phyloP scores from a whole-genome alignment of 2,329 filamentous ascomycete species.

The Thielaviopsis populi region DNA sequence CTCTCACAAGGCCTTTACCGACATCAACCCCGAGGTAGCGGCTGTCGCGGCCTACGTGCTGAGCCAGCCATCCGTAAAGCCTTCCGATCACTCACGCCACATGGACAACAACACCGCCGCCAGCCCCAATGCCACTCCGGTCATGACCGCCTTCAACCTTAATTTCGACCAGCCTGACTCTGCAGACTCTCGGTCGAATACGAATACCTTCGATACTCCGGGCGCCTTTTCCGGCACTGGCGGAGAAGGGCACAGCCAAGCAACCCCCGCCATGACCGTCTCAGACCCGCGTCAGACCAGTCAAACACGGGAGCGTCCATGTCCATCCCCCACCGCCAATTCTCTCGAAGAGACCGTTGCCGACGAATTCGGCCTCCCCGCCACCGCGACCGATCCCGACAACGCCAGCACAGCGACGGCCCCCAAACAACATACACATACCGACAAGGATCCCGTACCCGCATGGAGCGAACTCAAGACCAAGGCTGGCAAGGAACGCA shows the following conservation, averaged over 20 bases:
- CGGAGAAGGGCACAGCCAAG: background rate
- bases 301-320: conserved; percentile 27
- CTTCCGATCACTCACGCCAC: background rate
- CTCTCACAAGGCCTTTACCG: conserved; percentile 11
- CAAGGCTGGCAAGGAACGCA: conserved; percentile 89
- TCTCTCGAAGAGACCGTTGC: conserved; percentile 38
- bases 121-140: background rate
- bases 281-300: conserved; percentile 24
- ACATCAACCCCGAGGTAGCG: conserved; percentile 17
- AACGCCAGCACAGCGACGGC: conserved; percentile 29
- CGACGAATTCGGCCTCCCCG: conserved; percentile 43
- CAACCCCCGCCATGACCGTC: background rate
- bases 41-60: conserved; percentile 14
- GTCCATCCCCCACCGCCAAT: conserved; percentile 30
- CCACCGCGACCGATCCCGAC: conserved; percentile 17
- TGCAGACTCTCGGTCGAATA: background rate
- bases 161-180: background rate
- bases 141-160: background rate
- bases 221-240: background rate
- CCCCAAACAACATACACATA: conserved; percentile 34
- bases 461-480: conserved; percentile 75
- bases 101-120: background rate
- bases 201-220: background rate
- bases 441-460: conserved; percentile 41
- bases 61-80: background rate